Conservation (phyloP, 257 asterid species). For the Anisodus tanguticus region DNA sequence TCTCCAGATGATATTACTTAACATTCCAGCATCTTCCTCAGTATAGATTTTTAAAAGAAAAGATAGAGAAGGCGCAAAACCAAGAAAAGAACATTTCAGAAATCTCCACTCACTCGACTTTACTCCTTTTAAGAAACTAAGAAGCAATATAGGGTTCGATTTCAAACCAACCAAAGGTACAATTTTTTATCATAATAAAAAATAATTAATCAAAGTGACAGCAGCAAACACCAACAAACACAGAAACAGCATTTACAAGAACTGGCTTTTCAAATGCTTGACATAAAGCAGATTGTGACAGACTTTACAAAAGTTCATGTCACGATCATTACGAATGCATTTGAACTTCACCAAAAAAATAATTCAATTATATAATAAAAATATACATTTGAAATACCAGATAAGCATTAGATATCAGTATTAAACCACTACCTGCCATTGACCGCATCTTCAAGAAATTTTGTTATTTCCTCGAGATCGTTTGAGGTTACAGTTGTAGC, state of each 20-base stretch:
- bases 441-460: slow-evolving; percentile 88
- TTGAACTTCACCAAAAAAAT: background rate
- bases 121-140: background rate
- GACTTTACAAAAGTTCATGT: background rate
- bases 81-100: slow-evolving; percentile 14
- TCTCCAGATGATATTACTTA: background rate
- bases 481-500: slow-evolving; percentile 84
- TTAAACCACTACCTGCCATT: slow-evolving; percentile 59
- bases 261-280: slow-evolving; percentile 14
- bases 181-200: background rate
- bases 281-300: background rate
- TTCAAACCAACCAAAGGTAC: background rate
- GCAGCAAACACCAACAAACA: background rate
- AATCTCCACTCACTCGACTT: slow-evolving; percentile 7
- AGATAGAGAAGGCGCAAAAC: background rate
- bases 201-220: background rate
- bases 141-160: background rate
- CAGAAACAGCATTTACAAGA: background rate
- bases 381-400: slow-evolving; percentile 1
- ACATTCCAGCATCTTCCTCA: too few relatives aligned
- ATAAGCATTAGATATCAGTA: slow-evolving; percentile 26
- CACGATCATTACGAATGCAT: background rate
- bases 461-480: slow-evolving; percentile 93
- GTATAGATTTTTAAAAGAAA: background rate
- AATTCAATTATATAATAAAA: background rate